These are phyloP conservation scores for Phyllostachys edulis DNA, from an alignment of 176 grass and related monocot genomes.

Conservation along the genomic window DNA sequence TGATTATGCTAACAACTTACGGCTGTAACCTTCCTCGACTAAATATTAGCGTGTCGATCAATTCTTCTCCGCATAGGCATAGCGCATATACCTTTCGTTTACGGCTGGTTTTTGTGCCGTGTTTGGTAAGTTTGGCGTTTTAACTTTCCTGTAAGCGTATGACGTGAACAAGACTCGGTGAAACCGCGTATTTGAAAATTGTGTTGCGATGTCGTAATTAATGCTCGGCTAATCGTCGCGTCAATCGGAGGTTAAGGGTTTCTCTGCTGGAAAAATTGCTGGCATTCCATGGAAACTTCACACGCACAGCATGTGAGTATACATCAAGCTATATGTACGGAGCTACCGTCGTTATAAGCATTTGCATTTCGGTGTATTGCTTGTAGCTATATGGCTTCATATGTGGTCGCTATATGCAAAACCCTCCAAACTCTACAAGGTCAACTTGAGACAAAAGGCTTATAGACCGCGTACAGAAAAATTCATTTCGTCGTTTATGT, in stretches of 20 bases:
- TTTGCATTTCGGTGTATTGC: neutral
- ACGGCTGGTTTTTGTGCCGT: neutral
- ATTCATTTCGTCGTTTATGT: too few species aligned
- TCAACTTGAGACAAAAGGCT: too few species aligned
- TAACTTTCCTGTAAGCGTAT: neutral
- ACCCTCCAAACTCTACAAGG: too few species aligned
- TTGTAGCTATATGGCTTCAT: neutral
- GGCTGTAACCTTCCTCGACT: neutral
- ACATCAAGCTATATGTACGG: neutral
- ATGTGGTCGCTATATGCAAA: too few species aligned
- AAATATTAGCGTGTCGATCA: neutral
- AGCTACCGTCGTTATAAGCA: neutral
- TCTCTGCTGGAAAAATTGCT: neutral
- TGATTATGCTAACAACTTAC: neutral
- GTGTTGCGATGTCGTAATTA: neutral
- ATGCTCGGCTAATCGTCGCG: neutral
- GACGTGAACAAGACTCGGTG: neutral
- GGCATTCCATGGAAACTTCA: neutral
- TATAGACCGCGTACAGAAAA: too few species aligned
- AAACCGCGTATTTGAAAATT: slow-evolving; percentile 19
- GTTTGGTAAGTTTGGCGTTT: neutral
- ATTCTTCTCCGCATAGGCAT: neutral
- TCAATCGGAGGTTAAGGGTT: neutral
- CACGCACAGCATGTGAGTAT: neutral
- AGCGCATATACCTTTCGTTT: neutral